phyloP scores from a whole-genome alignment of 495 filamentous ascomycete genomes.

The Patellaria atrata region DNA sequence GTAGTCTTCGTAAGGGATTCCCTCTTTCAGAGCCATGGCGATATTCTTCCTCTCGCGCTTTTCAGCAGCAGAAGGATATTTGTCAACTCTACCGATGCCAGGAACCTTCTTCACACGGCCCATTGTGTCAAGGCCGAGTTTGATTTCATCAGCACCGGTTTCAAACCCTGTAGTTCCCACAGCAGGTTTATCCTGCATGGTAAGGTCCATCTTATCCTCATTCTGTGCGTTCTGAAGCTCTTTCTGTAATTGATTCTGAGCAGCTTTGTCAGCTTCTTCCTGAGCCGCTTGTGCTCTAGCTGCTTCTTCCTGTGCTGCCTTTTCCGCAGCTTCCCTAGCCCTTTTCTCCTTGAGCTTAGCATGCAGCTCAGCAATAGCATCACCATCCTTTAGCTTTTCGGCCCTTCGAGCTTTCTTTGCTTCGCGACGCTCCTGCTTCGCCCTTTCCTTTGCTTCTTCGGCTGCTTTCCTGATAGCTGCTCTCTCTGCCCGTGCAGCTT shows the following conservation, averaged over 20 bases:
- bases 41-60: neutral
- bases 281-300: neutral
- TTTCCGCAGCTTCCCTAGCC: constrained; percentile 1
- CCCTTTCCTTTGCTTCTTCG: constrained; percentile 2
- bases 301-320: neutral
- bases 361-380: neutral
- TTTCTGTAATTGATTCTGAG: no score
- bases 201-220: no score
- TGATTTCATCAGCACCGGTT: constrained; percentile 7
- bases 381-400: neutral
- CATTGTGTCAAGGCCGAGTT: constrained; percentile 1
- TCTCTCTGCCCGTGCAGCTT: no score
- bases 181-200: no score
- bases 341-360: neutral
- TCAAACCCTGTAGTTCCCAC: no score
- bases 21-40: constrained; percentile 5
- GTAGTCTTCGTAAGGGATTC: neutral
- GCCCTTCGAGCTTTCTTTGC: constrained; percentile 1
- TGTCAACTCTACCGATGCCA: neutral
- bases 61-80: neutral
- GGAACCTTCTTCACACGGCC: constrained; percentile 8
- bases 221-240: no score
- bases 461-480: neutral
- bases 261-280: no score
- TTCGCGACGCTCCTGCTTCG: constrained; percentile 3